These are phyloP conservation scores for Lactifluus pinguis DNA, from an alignment of 768 basidiomycete genomes.

Conservation along the genomic window DNA sequence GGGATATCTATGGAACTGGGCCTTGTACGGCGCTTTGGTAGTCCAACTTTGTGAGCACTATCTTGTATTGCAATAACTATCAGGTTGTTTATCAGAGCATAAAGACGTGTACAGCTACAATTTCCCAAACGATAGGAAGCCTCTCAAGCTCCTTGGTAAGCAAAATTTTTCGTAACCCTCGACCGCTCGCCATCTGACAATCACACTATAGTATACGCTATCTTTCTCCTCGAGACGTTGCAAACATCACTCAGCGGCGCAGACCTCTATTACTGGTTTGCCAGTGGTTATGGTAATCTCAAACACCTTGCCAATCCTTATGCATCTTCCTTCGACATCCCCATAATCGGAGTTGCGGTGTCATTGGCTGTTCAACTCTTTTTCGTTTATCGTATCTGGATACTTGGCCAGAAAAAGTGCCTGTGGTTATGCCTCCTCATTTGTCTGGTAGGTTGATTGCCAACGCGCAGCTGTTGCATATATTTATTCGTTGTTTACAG, in stretches of 20 bases:
- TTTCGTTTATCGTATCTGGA: conserved; percentile 3
- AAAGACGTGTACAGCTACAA: conserved; percentile 11
- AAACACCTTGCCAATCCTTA: conserved; percentile 15
- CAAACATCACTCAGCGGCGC: conserved; percentile 17
- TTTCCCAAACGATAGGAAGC: not conserved
- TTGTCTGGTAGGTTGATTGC: not conserved
- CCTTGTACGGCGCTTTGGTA: not conserved
- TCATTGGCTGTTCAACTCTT: not conserved
- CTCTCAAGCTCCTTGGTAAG: not conserved
- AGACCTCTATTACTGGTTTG: conserved; percentile 26
- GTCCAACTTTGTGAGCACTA: not conserved
- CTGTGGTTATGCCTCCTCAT: not conserved
- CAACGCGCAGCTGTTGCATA: not conserved
- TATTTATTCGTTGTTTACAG: not conserved
- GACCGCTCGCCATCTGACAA: not conserved
- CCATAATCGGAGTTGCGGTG: not conserved
- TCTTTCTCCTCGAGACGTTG: conserved; percentile 20
- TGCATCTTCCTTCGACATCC: conserved; percentile 16
- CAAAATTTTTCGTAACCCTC: not conserved
- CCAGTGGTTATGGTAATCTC: conserved; percentile 24
- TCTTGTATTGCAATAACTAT: no score
- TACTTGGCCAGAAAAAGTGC: not conserved
- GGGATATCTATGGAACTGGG: not conserved
- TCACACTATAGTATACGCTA: conserved; percentile 17
- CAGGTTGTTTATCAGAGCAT: not conserved